A percentile compares a stretch with the other conserved stretches of the same genome.
phyloP scores from a whole-genome alignment of 2,329 filamentous ascomycete species.

The Purpureocillium takamizusanense region DNA sequence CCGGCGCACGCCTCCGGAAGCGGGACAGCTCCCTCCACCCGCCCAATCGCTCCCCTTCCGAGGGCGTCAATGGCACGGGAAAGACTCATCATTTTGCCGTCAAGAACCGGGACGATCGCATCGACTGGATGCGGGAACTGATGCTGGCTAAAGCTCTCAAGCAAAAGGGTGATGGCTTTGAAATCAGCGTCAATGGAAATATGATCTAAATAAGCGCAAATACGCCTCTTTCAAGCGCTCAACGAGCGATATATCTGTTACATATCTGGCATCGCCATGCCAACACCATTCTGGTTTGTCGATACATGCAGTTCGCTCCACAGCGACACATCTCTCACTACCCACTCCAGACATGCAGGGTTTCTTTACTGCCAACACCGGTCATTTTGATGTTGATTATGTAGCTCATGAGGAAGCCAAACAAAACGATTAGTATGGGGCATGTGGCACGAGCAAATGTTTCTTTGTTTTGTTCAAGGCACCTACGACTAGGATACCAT shows the following conservation, averaged over 20 bases:
- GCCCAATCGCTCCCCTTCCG: conserved; percentile 20
- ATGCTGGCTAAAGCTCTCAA: conserved; percentile 84
- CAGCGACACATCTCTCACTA: too few species aligned
- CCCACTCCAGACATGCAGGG: too few species aligned
- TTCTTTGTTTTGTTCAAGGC: conserved; percentile 7
- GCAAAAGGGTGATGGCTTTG: conserved; percentile 75
- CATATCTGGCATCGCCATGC: too few species aligned
- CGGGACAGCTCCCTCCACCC: conserved; percentile 38
- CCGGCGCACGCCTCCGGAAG: conserved; percentile 41
- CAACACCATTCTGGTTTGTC: too few species aligned
- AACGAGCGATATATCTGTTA: neutral
- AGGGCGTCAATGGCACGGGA: conserved; percentile 50
- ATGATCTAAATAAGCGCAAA: conserved; percentile 42
- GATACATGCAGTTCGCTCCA: too few species aligned
- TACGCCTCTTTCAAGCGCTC: neutral
- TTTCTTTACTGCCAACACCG: too few species aligned
- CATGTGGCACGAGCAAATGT: too few species aligned
- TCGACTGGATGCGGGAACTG: conserved; percentile 94
- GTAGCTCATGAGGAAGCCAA: too few species aligned
- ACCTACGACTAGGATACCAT: conserved; percentile 13
- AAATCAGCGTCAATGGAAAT: conserved; percentile 73
- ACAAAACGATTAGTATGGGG: too few species aligned
- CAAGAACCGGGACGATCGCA: conserved; percentile 75
- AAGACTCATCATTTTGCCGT: conserved; percentile 96
- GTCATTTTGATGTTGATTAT: too few species aligned